Evolutionary conservation across 768 basidiomycete genomes (phyloP).

Genomic region (Leccinum subtestaceum): DNA sequence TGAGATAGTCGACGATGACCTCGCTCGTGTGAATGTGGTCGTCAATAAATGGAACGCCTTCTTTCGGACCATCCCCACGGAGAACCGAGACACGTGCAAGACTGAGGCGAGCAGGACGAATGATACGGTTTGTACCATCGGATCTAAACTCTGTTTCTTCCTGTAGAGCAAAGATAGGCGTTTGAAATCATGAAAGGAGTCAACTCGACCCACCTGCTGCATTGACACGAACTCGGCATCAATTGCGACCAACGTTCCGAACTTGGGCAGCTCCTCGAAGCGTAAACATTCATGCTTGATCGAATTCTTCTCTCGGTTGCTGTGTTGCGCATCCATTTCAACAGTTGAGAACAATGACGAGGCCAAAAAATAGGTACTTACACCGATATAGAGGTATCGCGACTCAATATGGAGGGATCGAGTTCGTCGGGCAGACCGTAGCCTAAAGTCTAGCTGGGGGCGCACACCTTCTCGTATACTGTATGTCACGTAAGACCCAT

Average conservation of each 20-base stretch:
- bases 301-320: constrained; percentile 68
- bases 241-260: constrained; percentile 88
- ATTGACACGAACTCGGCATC: constrained; percentile 98
- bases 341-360: background rate
- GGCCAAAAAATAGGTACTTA: constrained; percentile 35
- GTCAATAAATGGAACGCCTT: constrained; percentile 92
- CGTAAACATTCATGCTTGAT: constrained; percentile 78
- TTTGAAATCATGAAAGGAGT: background rate
- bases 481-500: no score
- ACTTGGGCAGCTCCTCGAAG: constrained; percentile 73
- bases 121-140: constrained; percentile 89
- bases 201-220: constrained; percentile 63
- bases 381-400: constrained; percentile 88
- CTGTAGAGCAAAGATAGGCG: constrained; percentile 35
- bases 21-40: constrained; percentile 98
- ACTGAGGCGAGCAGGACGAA: constrained; percentile 88
- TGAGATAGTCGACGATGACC: constrained; percentile 92
- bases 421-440: constrained; percentile 56
- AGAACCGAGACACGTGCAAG: constrained; percentile 94
- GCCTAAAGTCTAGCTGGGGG: constrained; percentile 56
- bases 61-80: constrained; percentile 76
- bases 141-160: constrained; percentile 96
- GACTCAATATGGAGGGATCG: constrained; percentile 73
- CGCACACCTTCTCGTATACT: constrained; percentile 52
- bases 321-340: constrained; percentile 28